Conservation (phyloP, 208 protist genomes). For the Wallacemonas sp. region DNA sequence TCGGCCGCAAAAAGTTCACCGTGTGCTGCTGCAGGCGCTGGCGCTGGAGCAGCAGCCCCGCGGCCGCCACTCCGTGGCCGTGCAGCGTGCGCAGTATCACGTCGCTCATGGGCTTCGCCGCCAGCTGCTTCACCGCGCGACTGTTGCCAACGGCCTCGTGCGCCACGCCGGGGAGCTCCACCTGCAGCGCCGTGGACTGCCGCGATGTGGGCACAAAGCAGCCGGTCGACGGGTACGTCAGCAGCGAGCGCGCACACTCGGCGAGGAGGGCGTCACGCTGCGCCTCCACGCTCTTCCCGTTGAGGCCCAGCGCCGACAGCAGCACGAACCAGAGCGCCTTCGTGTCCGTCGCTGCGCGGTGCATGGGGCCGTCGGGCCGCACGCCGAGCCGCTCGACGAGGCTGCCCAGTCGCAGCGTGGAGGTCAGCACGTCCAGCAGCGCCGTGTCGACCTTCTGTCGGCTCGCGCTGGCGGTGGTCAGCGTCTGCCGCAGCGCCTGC, state of each 20-base stretch:
- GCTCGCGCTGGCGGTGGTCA: conserved; percentile 21
- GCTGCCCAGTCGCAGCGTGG: conserved; percentile 60
- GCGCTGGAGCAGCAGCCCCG: conserved; percentile 66
- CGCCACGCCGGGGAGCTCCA: conserved; percentile 70
- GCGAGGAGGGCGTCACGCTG: conserved; percentile 60
- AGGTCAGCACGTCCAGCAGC: conserved; percentile 58
- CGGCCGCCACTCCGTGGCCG: conserved; percentile 44
- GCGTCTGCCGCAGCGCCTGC: conserved; percentile 40
- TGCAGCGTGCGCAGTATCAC: conserved; percentile 47
- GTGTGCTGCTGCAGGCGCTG: conserved; percentile 59
- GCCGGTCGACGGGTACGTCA: conserved; percentile 52
- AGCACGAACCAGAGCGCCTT: conserved; percentile 87
- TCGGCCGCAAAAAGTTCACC: conserved; percentile 51
- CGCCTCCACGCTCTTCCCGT: conserved; percentile 23
- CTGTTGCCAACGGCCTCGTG: conserved; percentile 34
- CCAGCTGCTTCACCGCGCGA: conserved; percentile 35
- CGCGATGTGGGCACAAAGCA: conserved; percentile 71
- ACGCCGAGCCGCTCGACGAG: conserved; percentile 75
- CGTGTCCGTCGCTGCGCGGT: conserved; percentile 85
- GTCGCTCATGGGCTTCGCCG: conserved; percentile 52
- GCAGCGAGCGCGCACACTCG: conserved; percentile 56
- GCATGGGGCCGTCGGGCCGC: conserved; percentile 59
- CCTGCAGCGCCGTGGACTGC: conserved; percentile 30
- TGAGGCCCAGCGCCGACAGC: conserved; percentile 51
- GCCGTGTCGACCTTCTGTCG: conserved; percentile 25